These are phyloP conservation scores for Rhodotorula sp. DNA, from an alignment of 1,284 basidiomycete genomes.

Conservation along the genomic window DNA sequence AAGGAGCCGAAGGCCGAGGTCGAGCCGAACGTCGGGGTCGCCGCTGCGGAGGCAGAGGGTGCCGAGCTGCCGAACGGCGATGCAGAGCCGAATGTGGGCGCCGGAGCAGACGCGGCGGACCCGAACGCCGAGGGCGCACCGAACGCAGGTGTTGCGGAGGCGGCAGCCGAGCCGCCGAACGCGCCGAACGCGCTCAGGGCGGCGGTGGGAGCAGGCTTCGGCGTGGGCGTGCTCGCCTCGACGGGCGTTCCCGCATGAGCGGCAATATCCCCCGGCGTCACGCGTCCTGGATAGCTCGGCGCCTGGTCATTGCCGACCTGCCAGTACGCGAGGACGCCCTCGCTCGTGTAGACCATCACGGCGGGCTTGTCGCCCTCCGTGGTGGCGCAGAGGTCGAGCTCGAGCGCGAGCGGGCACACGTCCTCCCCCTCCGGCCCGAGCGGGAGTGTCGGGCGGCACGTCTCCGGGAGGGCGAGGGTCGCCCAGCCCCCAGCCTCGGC, in stretches of 20 bases:
- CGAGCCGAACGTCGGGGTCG: neutral
- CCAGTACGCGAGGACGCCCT: constrained; percentile 58
- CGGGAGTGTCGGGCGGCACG: constrained; percentile 56
- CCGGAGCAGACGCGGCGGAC: too few species aligned
- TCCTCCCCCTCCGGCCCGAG: constrained; percentile 53
- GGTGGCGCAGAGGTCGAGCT: constrained; percentile 56
- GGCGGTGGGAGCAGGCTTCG: neutral
- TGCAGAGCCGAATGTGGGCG: too few species aligned
- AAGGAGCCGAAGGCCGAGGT: constrained; percentile 4
- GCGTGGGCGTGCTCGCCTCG: constrained; percentile 6
- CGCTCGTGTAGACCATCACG: constrained; percentile 56
- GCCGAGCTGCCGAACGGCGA: too few species aligned
- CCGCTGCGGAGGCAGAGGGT: too few species aligned
- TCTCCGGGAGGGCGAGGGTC: constrained; percentile 56
- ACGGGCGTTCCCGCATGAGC: constrained; percentile 26
- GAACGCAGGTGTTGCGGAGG: too few species aligned
- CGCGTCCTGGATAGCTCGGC: constrained; percentile 55
- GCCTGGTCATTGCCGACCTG: constrained; percentile 53
- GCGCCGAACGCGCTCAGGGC: constrained; percentile 21
- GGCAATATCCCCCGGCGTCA: constrained; percentile 39
- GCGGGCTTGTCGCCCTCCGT: constrained; percentile 54
- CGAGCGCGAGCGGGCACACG: constrained; percentile 56
- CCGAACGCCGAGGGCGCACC: too few species aligned
- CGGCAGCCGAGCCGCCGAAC: constrained; percentile 14
- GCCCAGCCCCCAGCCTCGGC: constrained; percentile 50